Base-by-base conservation (phyloP, 1,284 basidiomycete genomes). In the Mycena citricolor region DNA sequence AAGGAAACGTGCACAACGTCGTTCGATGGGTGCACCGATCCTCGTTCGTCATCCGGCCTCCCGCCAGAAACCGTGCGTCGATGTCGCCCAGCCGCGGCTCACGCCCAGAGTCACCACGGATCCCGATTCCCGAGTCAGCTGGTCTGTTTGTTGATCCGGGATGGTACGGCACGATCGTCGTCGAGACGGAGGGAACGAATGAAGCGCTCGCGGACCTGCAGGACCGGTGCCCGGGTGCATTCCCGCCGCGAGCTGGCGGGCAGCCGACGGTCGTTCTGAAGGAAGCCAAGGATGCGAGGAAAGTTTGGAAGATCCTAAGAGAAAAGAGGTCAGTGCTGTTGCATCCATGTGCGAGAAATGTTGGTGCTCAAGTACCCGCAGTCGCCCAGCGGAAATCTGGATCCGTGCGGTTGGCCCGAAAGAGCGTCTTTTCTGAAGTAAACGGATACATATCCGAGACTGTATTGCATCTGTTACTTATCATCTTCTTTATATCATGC, bases 101-200 rank as follows among this genome's bases (percentile, higher is more conserved):
- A 2, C 46, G 33, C 39, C 21, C 47, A 5, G 38, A 14, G 7
- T 44, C 49, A 5, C 49, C 46, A 10, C 68, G 70, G n/a, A 67
- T 77, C n/a, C 71, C 73, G 0, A 76, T 81, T n/a, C 76, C 76
- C 0, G 69, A 71, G 8, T 61, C 68, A 0, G 66, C 70, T 21
- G 65, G 73, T 23, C 63, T 84, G 51, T 78, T 74, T 26, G 76
- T 90, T 13, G 86, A 91, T 59, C 65, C 78, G 4, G 82, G 82
- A 30, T 91, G 87, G 87, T 86, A 81, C 55, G 88, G 88, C 3
- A 81, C 76, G 0, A 74, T 91, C 39, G 76, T 90, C 19, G 74
- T 91, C 19, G 88, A 90, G 67, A 79, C 84, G 12, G 87, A 90
- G 60, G 88, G 88, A 26, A 90, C 88, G 39, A 85, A 88, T 57